phyloP scores from a whole-genome alignment of 495 filamentous ascomycete species.

The Chlorociboria aeruginascens region DNA sequence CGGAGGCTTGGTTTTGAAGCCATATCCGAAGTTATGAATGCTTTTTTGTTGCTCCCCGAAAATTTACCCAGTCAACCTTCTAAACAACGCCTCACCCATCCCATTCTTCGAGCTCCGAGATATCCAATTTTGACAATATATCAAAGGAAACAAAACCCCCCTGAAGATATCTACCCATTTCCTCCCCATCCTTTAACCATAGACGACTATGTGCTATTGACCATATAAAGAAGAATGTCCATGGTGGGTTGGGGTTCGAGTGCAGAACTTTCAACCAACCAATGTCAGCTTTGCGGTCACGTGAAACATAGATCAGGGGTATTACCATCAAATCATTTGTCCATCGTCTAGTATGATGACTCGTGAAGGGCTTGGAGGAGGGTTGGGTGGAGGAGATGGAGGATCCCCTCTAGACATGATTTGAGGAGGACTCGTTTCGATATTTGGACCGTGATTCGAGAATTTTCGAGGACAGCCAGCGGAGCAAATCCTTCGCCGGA shows the following conservation, averaged over 20 bases:
- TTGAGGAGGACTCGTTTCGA: not conserved
- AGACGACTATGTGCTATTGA: not conserved
- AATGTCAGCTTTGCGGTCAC: not conserved
- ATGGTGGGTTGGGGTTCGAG: no score
- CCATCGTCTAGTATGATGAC: not conserved
- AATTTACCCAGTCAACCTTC: not conserved
- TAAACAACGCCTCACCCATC: constrained; percentile 1
- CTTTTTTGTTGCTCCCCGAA: not conserved
- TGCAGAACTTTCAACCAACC: no score
- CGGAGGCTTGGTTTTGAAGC: constrained; percentile 40
- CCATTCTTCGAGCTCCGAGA: not conserved
- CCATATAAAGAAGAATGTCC: not conserved
- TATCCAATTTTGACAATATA: not conserved
- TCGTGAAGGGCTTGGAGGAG: constrained; percentile 32
- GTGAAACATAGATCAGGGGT: not conserved
- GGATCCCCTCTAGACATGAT: constrained; percentile 29
- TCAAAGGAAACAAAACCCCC: not conserved
- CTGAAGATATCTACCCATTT: no score
- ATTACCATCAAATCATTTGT: not conserved
- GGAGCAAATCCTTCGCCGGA: no score
- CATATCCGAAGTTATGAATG: constrained; percentile 18
- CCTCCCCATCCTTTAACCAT: not conserved
- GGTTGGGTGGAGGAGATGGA: constrained; percentile 33
- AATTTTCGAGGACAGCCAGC: no score
- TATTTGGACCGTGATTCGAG: no score